Percentiles rank a stretch among this genome's conserved stretches.
Conservation (phyloP, 1,284 basidiomycete genomes). For the Mycosarcoma mackinlayi region DNA sequence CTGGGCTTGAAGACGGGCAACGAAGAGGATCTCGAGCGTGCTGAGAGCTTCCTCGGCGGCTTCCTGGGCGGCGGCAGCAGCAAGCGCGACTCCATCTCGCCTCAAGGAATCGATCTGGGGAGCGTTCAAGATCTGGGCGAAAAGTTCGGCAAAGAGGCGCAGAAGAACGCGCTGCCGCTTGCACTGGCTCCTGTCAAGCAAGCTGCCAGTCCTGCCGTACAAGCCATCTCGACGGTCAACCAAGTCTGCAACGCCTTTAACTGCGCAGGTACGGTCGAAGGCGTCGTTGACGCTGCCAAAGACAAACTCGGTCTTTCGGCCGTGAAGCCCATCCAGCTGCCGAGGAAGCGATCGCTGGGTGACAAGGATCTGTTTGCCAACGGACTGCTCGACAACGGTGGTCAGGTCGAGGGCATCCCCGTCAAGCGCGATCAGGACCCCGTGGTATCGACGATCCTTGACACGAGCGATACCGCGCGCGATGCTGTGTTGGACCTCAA, state of each 20-base stretch:
- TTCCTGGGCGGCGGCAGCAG: conserved; percentile 9
- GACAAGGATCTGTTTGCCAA: conserved; percentile 30
- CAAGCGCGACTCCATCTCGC: conserved; percentile 42
- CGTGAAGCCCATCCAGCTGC: not conserved
- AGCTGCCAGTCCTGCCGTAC: conserved; percentile 28
- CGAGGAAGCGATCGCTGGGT: conserved; percentile 12
- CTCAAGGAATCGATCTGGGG: conserved; percentile 30
- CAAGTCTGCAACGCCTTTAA: conserved; percentile 25
- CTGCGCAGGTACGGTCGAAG: conserved; percentile 14
- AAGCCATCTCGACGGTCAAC: conserved; percentile 32
- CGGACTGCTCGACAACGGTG: conserved; percentile 18
- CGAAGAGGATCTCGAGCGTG: conserved; percentile 27
- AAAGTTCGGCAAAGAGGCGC: not conserved
- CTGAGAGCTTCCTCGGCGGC: conserved; percentile 18
- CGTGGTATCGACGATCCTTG: conserved; percentile 9
- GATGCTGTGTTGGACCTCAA: conserved; percentile 30
- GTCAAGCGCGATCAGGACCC: conserved; percentile 30
- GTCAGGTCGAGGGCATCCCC: conserved; percentile 21
- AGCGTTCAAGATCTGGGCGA: conserved; percentile 17
- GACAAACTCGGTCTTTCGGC: conserved; percentile 15
- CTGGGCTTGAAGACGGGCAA: conserved; percentile 32
- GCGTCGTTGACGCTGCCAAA: conserved; percentile 6
- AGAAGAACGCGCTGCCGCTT: conserved; percentile 20
- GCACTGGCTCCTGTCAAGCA: conserved; percentile 24
- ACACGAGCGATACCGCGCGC: conserved; percentile 24